A percentile compares a stretch with the other conserved stretches of the same genome.
Evolutionary conservation across 1,284 basidiomycete species (phyloP).

Genomic region (Puccinia novopanici): DNA sequence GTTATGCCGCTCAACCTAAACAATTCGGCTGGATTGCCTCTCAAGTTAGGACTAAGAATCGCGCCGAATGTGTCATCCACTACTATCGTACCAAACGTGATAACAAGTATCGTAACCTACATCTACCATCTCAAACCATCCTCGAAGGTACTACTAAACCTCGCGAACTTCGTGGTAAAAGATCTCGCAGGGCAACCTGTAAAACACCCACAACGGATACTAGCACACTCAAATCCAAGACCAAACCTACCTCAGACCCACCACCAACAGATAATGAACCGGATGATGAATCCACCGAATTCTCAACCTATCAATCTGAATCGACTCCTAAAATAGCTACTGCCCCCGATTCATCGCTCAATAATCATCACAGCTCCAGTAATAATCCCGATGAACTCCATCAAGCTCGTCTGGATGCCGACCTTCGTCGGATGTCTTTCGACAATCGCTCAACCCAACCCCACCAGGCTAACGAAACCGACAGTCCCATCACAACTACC

Average conservation of each 20-base stretch:
- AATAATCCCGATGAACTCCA: conserved; percentile 2
- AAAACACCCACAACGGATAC: neutral
- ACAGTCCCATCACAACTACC: neutral
- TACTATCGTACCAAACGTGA: conserved; percentile 51
- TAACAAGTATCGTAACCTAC: conserved; percentile 47
- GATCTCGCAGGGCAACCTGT: conserved; percentile 18
- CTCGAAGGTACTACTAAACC: conserved; percentile 21
- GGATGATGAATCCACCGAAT: conserved; percentile 31
- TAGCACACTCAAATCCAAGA: conserved; percentile 22
- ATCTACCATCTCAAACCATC: conserved; percentile 17
- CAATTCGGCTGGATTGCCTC: conserved; percentile 50
- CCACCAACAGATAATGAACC: conserved; percentile 24
- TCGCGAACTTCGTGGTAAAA: conserved; percentile 38
- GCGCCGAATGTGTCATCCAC: conserved; percentile 49
- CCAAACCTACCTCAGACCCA: neutral
- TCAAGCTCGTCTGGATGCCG: conserved; percentile 6
- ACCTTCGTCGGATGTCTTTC: conserved; percentile 13
- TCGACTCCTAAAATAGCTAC: neutral
- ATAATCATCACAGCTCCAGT: neutral
- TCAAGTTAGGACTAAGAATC: conserved; percentile 41
- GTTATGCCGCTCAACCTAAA: conserved; percentile 45
- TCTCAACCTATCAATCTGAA: conserved; percentile 19
- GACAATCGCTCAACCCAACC: conserved; percentile 5
- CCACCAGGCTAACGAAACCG: neutral
- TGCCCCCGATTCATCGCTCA: neutral